phyloP scores from a whole-genome alignment of 2,329 filamentous ascomycete species.

The Ophiostoma angusticollis region DNA sequence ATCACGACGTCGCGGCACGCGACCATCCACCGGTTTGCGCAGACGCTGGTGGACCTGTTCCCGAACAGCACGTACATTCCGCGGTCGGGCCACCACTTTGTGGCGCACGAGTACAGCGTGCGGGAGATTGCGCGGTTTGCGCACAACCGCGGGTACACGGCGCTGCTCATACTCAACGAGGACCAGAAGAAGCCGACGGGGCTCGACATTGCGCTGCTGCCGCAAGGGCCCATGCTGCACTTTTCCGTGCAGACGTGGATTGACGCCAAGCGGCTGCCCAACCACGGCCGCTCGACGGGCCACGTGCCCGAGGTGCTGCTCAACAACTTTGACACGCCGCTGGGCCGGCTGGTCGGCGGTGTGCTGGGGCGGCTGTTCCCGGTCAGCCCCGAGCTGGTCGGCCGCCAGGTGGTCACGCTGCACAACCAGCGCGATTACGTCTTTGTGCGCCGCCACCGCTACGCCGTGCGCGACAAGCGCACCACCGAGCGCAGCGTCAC shows the following conservation, averaged over 20 bases:
- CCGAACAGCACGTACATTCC: slow-evolving; percentile 81
- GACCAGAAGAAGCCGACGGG: slow-evolving; percentile 76
- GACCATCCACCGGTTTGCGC: slow-evolving; percentile 71
- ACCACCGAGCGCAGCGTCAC: slow-evolving; percentile 77
- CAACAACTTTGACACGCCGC: slow-evolving; percentile 88
- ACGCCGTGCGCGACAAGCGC: slow-evolving; percentile 83
- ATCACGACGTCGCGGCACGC: slow-evolving; percentile 86
- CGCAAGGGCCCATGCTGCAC: slow-evolving; percentile 79
- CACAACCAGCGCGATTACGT: slow-evolving; percentile 96
- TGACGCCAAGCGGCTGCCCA: slow-evolving; percentile 73
- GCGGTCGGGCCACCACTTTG: slow-evolving; percentile 66
- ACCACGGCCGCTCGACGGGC: slow-evolving; percentile 76
- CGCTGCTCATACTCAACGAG: slow-evolving; percentile 75
- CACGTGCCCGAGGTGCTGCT: slow-evolving; percentile 83
- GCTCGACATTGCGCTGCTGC: slow-evolving; percentile 72
- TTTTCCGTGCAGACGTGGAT: slow-evolving; percentile 87
- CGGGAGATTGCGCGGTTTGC: slow-evolving; percentile 84
- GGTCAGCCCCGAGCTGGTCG: slow-evolving; percentile 56
- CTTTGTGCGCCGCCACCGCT: slow-evolving; percentile 80
- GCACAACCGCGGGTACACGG: slow-evolving; percentile 66
- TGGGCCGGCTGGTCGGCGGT: slow-evolving; percentile 77
- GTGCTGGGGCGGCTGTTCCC: slow-evolving; percentile 75
- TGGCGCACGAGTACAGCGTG: slow-evolving; percentile 76
- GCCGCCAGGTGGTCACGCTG: slow-evolving; percentile 79
- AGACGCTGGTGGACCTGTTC: slow-evolving; percentile 68